Evolutionary conservation across 352 stramenopile species (phyloP), one percentile per base, ranked within the genome.

Genomic region (Globisporangium perplexum): DNA sequence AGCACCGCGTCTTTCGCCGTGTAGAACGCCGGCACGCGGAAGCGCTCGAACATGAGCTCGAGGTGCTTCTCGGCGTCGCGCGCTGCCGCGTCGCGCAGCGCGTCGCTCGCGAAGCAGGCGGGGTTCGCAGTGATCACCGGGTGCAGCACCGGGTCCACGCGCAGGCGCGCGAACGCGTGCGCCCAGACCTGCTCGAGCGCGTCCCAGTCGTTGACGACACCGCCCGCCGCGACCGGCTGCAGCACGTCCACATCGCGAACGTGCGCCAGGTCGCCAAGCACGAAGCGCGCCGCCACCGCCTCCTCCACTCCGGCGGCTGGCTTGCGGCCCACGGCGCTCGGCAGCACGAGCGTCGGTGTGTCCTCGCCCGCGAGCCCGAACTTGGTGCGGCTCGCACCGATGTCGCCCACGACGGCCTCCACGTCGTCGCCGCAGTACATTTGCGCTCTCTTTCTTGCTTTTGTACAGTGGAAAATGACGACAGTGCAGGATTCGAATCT

Each of bases 391-490:
- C 86, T 78, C 45, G 84, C 90, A 57, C 92, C 93, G 17, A 98
- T 83, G 54, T 98, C 93, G 46, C 95, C 95, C 57, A 98, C 92
- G 54, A 98, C 91, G 3, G 95, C 94, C 58, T 97, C 93, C 47
- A 97, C 96, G 78, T 98, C 95, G 62, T 98, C 95, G 44, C 93
- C 95, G 68, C 93, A 98, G 72, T 98, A 98, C 93, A 98, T 98
- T 7, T 26, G 22, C 31, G 47, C 12, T 18, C 10, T 15, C 7
- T 52, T 17, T 43, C 4, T 31, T 43, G n/a, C n/a, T 8, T 7
- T n/a, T 49, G 31, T 49, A n/a, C n/a, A n/a, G n/a, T n/a, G n/a
- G n/a, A n/a, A n/a, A n/a, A n/a, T n/a, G n/a, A n/a, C n/a, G n/a
- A n/a, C n/a, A n/a, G n/a, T n/a, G n/a, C n/a, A n/a, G n/a, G n/a